phyloP scores from a whole-genome alignment of 345 rosid species.

The Pugionium cornutum region DNA sequence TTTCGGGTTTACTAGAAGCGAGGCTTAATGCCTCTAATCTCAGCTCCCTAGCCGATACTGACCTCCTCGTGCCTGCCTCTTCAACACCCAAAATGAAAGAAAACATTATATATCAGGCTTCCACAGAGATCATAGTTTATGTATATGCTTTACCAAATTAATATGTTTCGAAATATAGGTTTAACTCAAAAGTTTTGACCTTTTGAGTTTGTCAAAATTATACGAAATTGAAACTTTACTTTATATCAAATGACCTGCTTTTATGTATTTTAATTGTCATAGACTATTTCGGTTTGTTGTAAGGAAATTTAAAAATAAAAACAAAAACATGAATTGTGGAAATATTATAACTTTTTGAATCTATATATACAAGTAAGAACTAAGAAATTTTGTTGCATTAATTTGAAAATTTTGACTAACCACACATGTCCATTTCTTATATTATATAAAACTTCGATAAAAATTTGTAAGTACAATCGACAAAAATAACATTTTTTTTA shows the following conservation, averaged over 20 bases:
- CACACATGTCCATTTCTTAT: background rate
- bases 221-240: background rate
- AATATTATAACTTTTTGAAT: background rate
- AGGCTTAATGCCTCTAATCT: conserved; percentile 27
- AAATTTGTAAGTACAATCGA: no score
- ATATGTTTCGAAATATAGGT: background rate
- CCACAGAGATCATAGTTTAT: background rate
- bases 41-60: conserved; percentile 33
- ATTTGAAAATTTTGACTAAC: background rate
- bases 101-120: background rate
- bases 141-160: background rate
- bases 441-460: no score
- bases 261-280: background rate
- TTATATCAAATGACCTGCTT: background rate
- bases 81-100: conserved; percentile 7
- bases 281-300: background rate
- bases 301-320: background rate
- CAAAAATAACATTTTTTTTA: no score
- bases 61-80: conserved; percentile 35
- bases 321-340: background rate
- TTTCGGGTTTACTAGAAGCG: background rate
- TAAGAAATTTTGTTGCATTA: background rate
- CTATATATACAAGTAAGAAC: background rate
- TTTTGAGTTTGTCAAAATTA: no score
- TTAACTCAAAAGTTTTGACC: no score